Evolutionary conservation across 306 rosid species (phyloP), one percentile per base, ranked within the genome.

Genomic region (Geum urbanum): DNA sequence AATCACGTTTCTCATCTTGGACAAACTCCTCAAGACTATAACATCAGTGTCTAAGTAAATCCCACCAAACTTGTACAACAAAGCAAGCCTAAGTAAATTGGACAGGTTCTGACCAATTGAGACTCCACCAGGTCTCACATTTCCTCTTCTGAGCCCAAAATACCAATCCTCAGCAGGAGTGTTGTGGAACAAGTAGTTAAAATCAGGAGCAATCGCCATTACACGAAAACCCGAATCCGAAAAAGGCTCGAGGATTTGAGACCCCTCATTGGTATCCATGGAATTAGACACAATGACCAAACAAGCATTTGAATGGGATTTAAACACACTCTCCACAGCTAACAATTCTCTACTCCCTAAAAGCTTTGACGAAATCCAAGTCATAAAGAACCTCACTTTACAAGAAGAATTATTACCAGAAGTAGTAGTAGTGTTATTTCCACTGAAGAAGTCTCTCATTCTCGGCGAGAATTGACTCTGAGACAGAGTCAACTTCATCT

Each of bases 101-200:
- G 98, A 94, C 79, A 94, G 91, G 71, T 94, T 94, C 74, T 94
- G 98, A 27, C 95, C 95, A 15, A 94, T 35, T 43, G 98, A 78
- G 44, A 94, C 83, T 66, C 75, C 95, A 40, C 98, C 98, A 0
- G 97, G 95, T 43, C 86, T 78, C 71, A 94, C 89, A 61, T 22
- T 62, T 43, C 98, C 98, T 63, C 60, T 77, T 53, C 46, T 83
- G 60, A 94, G 78, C 6, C 69, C 27, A 43, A 75, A 54, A 60
- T 84, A 88, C 98, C 98, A 94, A 0, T 64, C 7, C 64, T 88
- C 97, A 5, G 91, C 98, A 2, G 61, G 86, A 7, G 98, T 94
- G 46, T 83, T 58, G 61, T 74, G 85, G 85, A 94, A 90, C 40
- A 90, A 35, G 18, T 68, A 86, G 19, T 82, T 80, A 48, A 81